Evolutionary conservation across 768 basidiomycete species (phyloP), one percentile per base, ranked within the genome.

Genomic region (Rhizopogon salebrosus): DNA sequence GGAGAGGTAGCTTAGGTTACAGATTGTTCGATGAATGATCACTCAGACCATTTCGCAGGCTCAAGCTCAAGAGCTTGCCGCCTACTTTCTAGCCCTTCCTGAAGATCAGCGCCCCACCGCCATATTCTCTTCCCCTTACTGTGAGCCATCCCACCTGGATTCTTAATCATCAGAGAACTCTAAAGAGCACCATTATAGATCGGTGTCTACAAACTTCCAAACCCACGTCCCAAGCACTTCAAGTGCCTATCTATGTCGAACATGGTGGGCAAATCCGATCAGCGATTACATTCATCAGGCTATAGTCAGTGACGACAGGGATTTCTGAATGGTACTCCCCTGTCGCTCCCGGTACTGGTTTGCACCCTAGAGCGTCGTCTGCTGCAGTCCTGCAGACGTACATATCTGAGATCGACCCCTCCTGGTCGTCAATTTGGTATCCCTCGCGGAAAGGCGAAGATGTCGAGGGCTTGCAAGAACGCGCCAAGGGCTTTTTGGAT

Each of bases 91-190:
- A 20, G 78, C 80, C 7, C 71, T 92, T 14, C 86, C 89, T 14
- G 75, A 79, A 50, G 75, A 83, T 6, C 76, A 85, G 40, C 75
- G 79, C 11, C 91, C 91, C 1, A 91, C 85, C 2, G 84, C 80
- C 5, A 87, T 92, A 52, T 86, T 90, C 66, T 90, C 88, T 10
- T 92, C 90, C 9, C 90, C 90, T 7, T 92, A 87, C 63, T 93
- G 90, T 90, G 52, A 66, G 71, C 62, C 3, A 26, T 42, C 36
- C 27, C 27, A 20, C 5, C n/a, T 48, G n/a, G n/a, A n/a, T n/a
- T 41, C 7, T 36, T 40, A 4, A 20, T 50, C 20, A 16, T 48
- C 34, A 31, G 18, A 27, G 22, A 29, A 20, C 42, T 46, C 27
- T 14, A 43, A 51, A 20, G 6, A 8, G 38, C 24, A 20, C 3